Base-by-base conservation (phyloP, 192 early-diverging fungal species). In the Backusella morwellensis region DNA sequence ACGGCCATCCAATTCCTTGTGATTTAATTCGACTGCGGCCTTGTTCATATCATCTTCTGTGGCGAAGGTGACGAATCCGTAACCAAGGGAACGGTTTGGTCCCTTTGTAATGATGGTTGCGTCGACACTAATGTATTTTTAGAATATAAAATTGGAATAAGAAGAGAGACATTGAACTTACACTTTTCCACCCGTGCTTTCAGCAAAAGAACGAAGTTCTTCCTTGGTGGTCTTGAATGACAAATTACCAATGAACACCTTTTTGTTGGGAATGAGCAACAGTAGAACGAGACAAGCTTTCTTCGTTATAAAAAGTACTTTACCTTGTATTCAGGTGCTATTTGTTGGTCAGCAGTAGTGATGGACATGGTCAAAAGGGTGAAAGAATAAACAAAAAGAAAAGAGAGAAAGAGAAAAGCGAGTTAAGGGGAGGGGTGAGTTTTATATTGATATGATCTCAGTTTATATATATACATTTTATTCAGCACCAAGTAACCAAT, bases 221-320 rank as follows among this genome's bases (percentile, higher is more conserved):
- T 87, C 91, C 81, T 96, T 90, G 44, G 89, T 96, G 72, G 95
- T 95, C 80, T 88, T 83, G 89, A 97, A 98, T 32, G 96, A 84
- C 73, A 99, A 87, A 90, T 99, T 99, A 68, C 97, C 96, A 36
- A 96, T 95, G 90, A 98, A 99, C 59, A 96, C 95, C 90, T 97
- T 63, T 63, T 23, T 56, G 17, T 54, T n/a, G 7, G 4, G 32
- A 66, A 63, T 63, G 56, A 63, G 56, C 21, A 63, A 63, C 6
- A 63, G 2, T 23, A 59, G 3, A 54, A 23, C 3, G 4, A 21
- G n/a, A 0, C 6, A 8, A 23, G 19, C 1, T n/a, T 19, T n/a
- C 2, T 54, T 19, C 15, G 4, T 54, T 21, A 21, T n/a, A 54
- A 0, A 54, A n/a, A 21, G 6, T 7, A 32, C 17, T 54, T 63